Conservation (phyloP, 805 yeast genomes). For the Torulaspora gathmanii region DNA sequence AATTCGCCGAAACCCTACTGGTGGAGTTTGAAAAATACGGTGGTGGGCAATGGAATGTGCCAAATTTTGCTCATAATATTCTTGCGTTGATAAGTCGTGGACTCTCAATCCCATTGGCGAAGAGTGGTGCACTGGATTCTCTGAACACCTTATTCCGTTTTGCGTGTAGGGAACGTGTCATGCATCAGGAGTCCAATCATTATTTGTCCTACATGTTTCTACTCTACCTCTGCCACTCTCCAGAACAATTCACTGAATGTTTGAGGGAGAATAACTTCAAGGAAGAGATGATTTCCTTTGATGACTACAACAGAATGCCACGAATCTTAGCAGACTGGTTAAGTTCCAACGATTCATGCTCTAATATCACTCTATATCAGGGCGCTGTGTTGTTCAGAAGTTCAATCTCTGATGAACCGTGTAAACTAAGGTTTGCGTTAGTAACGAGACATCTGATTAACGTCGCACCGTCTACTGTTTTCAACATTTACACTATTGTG, state of each 20-base stretch:
- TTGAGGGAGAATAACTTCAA: slow-evolving; percentile 37
- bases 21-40: slow-evolving; percentile 41
- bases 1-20: slow-evolving; percentile 41
- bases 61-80: slow-evolving; percentile 50
- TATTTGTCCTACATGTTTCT: slow-evolving; percentile 33
- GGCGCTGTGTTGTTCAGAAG: slow-evolving; percentile 34
- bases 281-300: slow-evolving; percentile 33
- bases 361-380: slow-evolving; percentile 36
- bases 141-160: slow-evolving; percentile 42
- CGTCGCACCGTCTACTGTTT: slow-evolving; percentile 34
- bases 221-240: slow-evolving; percentile 36
- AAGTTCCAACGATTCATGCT: slow-evolving; percentile 27
- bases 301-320: slow-evolving; percentile 39
- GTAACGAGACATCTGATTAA: slow-evolving; percentile 32
- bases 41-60: slow-evolving; percentile 38
- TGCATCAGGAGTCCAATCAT: slow-evolving; percentile 15
- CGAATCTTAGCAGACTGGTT: slow-evolving; percentile 34
- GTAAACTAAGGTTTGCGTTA: slow-evolving; percentile 35
- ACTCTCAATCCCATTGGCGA: slow-evolving; percentile 52
- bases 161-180: slow-evolving; percentile 38
- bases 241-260: slow-evolving; percentile 36
- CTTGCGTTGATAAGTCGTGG: slow-evolving; percentile 52
- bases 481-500: slow-evolving; percentile 34
- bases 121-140: slow-evolving; percentile 44
- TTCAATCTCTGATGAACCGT: slow-evolving; percentile 36